Base-by-base conservation (phyloP, 257 asterid species). In the Buddleja alternifolia region DNA sequence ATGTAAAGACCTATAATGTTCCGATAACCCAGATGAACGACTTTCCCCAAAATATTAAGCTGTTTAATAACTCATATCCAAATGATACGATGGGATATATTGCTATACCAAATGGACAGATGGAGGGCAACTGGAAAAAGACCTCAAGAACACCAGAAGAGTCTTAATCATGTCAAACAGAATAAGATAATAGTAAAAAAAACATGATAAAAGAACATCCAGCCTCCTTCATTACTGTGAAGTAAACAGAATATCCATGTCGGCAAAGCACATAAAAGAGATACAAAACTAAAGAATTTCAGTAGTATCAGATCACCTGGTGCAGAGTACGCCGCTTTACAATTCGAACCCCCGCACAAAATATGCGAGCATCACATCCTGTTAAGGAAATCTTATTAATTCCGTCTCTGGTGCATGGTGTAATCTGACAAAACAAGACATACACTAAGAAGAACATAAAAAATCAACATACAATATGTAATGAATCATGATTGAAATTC, bases 281-380 rank as follows among this genome's bases (percentile, higher is more conserved):
- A 41, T 63, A 32, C 54, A 6, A 58, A 64, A 53, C 46, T 63
- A 32, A 48, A 60, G 55, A 50, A 34, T 64, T 69, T 7, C 52
- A 52, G 59, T 71, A 71, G n/a, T 58, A 71, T 55, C 36, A 69
- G 55, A 65, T 76, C 60, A 93, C 99, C 89, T 90, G 91, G 54
- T 75, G 89, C 73, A 90, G 77, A 75, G 97, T 84, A 29, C 91
- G 93, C 57, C 96, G 85, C 80, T 88, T 90, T 71, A 86, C 99
- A 64, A 90, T 81, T 85, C 99, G 83, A 61, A 93, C 95, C 23
- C 99, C 99, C 65, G 90, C 48, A 75, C 99, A 93, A 80, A 93
- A 93, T 44, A 85, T 57, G 20, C 99, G 96, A 71, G 89, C 87
- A 88, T 93, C 99, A 62, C 91, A 87, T 70, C 97, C 96, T 65